A percentile compares a stretch with the other conserved stretches of the same genome.
phyloP scores from a whole-genome alignment of 139 green algal genomes.

The Monoraphidium neglectum region DNA sequence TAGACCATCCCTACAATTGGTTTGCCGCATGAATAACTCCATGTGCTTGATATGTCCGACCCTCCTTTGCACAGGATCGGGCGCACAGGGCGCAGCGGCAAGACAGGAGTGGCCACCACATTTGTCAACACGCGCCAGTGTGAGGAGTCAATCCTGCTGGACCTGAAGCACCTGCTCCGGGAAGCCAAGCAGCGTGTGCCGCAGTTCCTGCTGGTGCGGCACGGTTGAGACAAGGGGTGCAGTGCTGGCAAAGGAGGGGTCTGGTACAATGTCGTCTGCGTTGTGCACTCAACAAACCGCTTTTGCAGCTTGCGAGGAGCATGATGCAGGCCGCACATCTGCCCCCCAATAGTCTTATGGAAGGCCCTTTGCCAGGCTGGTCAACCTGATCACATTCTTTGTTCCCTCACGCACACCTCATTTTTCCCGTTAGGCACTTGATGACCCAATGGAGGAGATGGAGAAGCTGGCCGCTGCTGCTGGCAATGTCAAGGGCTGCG shows the following conservation, averaged over 20 bases:
- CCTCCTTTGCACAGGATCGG: too few species aligned
- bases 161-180: conserved; percentile 96
- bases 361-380: too few species aligned
- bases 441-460: conserved; percentile 89
- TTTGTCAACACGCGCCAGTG: conserved; percentile 97
- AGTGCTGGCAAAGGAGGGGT: too few species aligned
- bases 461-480: conserved; percentile 71
- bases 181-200: conserved; percentile 97
- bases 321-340: too few species aligned
- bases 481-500: conserved; percentile 86
- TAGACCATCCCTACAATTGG: background rate
- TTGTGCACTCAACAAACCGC: too few species aligned
- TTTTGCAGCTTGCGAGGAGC: too few species aligned
- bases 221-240: too few species aligned
- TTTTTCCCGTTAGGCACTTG: conserved; percentile 51
- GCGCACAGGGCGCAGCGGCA: conserved; percentile 91
- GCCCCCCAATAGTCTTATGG: too few species aligned
- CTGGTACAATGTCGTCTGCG: too few species aligned
- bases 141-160: conserved; percentile 92
- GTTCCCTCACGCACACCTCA: background rate
- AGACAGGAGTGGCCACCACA: conserved; percentile 97
- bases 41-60: too few species aligned
- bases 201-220: conserved; percentile 72
- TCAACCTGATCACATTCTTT: too few species aligned
- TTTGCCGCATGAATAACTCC: background rate